Conservation (phyloP, 2,329 filamentous ascomycete genomes). For the Pseudodiploospora longispora region DNA sequence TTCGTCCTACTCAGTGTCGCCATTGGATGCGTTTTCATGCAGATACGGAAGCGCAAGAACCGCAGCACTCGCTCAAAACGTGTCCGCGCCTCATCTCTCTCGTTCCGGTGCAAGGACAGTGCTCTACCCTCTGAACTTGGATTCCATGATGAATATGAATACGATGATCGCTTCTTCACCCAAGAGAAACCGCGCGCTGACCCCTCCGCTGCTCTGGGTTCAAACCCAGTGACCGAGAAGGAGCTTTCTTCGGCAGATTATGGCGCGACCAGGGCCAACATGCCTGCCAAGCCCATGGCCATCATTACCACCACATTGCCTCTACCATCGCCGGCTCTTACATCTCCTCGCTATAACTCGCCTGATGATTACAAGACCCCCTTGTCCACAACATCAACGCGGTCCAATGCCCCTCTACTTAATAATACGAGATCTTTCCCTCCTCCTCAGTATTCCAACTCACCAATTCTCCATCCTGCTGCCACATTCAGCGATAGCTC, state of each 20-base stretch:
- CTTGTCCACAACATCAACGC: slow-evolving; percentile 23
- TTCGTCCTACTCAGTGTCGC: slow-evolving; percentile 29
- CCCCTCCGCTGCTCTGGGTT: too few relatives aligned
- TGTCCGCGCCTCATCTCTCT: slow-evolving; percentile 33
- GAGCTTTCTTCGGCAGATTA: too few relatives aligned
- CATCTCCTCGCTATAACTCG: slow-evolving; percentile 6
- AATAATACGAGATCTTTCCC: slow-evolving; percentile 15
- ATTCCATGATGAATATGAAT: not conserved
- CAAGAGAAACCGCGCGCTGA: slow-evolving; percentile 2
- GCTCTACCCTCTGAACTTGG: not conserved
- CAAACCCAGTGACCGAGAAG: too few relatives aligned
- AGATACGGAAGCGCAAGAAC: slow-evolving; percentile 36
- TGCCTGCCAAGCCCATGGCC: slow-evolving; percentile 6
- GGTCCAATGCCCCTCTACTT: slow-evolving; percentile 28
- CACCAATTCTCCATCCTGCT: not conserved
- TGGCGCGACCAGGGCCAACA: too few relatives aligned
- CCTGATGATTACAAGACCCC: slow-evolving; percentile 20
- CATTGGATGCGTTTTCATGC: slow-evolving; percentile 34
- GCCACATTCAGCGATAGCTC: not conserved
- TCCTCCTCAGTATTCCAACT: slow-evolving; percentile 10
- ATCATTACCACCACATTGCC: slow-evolving; percentile 14
- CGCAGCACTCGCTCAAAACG: slow-evolving; percentile 8
- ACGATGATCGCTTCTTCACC: slow-evolving; percentile 4
- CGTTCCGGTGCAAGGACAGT: slow-evolving; percentile 39
- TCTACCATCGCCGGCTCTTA: slow-evolving; percentile 10